Conservation (phyloP, 2,329 filamentous ascomycete species). For the Diaporthe ilicicola region DNA sequence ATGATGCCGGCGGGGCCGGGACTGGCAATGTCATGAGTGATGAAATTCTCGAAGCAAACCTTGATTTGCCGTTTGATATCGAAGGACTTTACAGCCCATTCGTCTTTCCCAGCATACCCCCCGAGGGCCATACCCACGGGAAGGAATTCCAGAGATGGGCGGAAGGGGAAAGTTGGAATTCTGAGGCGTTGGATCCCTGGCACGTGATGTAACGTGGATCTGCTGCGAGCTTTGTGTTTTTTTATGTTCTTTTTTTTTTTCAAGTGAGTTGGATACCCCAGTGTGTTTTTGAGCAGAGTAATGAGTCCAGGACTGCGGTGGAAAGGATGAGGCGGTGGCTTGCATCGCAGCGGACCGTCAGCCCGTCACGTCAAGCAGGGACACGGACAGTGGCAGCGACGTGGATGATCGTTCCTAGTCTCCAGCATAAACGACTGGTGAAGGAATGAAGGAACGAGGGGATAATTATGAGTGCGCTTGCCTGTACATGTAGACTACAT, state of each 20-base stretch:
- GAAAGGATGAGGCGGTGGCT: neutral
- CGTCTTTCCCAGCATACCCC: neutral
- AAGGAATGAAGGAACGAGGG: neutral
- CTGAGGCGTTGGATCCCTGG: conserved; percentile 15
- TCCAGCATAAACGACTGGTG: neutral
- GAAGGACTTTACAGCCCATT: conserved; percentile 10
- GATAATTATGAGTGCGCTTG: neutral
- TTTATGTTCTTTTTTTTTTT: too few species aligned
- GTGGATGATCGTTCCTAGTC: neutral
- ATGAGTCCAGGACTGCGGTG: neutral
- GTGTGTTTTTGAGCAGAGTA: conserved; percentile 1
- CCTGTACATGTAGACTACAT: conserved; percentile 2
- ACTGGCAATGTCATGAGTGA: conserved; percentile 8
- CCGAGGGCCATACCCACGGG: conserved; percentile 18
- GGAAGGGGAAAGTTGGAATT: conserved; percentile 12
- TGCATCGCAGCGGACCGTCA: neutral
- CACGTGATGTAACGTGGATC: conserved; percentile 11
- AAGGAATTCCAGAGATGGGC: conserved; percentile 30
- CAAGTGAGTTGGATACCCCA: conserved; percentile 11
- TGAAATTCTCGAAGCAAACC: conserved; percentile 27
- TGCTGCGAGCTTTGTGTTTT: neutral
- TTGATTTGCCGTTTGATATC: conserved; percentile 23
- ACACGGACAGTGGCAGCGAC: neutral
- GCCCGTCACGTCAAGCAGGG: neutral
- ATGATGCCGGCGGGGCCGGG: neutral